Conservation (phyloP, 192 early-diverging fungal genomes). For the Coemansia aciculifera region DNA sequence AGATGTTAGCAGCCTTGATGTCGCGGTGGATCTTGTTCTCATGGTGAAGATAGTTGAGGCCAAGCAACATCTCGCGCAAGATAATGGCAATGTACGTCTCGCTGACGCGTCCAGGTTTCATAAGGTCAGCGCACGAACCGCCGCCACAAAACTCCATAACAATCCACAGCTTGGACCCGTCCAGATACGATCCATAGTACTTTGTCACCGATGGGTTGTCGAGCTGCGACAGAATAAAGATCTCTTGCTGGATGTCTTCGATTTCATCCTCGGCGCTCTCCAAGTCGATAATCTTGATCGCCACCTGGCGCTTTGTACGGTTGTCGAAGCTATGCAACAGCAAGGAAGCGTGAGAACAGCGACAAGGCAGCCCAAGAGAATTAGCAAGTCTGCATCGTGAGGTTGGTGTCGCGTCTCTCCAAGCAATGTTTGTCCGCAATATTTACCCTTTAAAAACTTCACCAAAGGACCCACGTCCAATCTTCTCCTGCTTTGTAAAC, state of each 20-base stretch:
- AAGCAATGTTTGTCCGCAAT: neutral
- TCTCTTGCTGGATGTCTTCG: conserved; percentile 98
- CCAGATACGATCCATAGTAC: conserved; percentile 90
- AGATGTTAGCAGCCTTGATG: conserved; percentile 94
- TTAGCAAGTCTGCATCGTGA: neutral
- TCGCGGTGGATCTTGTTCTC: conserved; percentile 91
- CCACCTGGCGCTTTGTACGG: conserved; percentile 66
- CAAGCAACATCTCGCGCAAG: conserved; percentile 80
- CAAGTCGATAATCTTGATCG: conserved; percentile 97
- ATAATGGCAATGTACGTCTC: conserved; percentile 94
- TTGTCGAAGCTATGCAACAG: conserved; percentile 39
- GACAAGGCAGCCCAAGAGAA: neutral
- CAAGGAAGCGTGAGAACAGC: neutral
- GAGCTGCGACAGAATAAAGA: conserved; percentile 91
- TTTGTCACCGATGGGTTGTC: conserved; percentile 83
- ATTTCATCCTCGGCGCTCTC: conserved; percentile 97
- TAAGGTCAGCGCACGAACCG: conserved; percentile 91
- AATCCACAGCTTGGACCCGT: conserved; percentile 90
- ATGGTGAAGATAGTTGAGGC: conserved; percentile 89
- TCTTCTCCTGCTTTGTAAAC: conserved; percentile 57
- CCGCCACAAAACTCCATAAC: conserved; percentile 98
- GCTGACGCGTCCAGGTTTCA: conserved; percentile 80
- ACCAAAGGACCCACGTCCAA: conserved; percentile 72
- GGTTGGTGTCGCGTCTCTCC: neutral
- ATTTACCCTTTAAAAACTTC: conserved; percentile 81